Evolutionary conservation across 1,284 basidiomycete genomes (phyloP).

Genomic region (Mycena citricolor): DNA sequence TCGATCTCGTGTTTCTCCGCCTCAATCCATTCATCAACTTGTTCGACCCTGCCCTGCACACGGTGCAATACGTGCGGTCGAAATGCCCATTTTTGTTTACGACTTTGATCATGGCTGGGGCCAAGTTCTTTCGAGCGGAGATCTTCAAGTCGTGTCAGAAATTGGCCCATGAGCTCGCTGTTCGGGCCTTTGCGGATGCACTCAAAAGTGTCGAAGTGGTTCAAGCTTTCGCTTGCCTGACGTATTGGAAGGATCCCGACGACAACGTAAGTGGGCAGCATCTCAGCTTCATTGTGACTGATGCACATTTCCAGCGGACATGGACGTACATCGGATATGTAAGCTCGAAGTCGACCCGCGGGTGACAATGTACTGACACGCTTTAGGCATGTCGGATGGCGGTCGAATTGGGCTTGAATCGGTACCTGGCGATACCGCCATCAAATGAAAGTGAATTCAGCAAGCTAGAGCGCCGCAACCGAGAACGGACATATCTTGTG

Average conservation of each 20-base stretch:
- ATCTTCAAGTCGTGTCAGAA: conserved; percentile 66
- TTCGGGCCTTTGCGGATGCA: conserved; percentile 73
- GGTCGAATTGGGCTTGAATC: conserved; percentile 75
- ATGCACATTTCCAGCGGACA: conserved; percentile 51
- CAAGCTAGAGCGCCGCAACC: conserved; percentile 71
- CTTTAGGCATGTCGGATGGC: conserved; percentile 80
- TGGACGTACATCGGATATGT: conserved; percentile 86
- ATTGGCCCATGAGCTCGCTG: conserved; percentile 67
- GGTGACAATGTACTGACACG: conserved; percentile 21
- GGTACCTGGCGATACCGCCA: conserved; percentile 54
- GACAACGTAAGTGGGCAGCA: conserved; percentile 55
- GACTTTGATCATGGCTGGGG: conserved; percentile 76
- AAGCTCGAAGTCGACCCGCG: conserved; percentile 29
- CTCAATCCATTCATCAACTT: conserved; percentile 84
- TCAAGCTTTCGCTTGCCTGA: conserved; percentile 81
- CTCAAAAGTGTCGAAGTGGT: conserved; percentile 80
- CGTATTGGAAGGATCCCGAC: conserved; percentile 85
- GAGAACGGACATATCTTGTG: conserved; percentile 80
- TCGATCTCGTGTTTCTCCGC: conserved; percentile 74
- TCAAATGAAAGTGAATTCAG: conserved; percentile 61
- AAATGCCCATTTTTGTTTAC: conserved; percentile 80
- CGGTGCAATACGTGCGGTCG: conserved; percentile 69
- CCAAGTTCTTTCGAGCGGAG: conserved; percentile 79
- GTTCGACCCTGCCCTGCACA: conserved; percentile 77
- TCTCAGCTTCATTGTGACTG: conserved; percentile 23